A percentile compares a stretch with the other conserved stretches of the same genome.
Conservation (phyloP, 108 stramenopile genomes). For the Skeletonema menzelii region DNA sequence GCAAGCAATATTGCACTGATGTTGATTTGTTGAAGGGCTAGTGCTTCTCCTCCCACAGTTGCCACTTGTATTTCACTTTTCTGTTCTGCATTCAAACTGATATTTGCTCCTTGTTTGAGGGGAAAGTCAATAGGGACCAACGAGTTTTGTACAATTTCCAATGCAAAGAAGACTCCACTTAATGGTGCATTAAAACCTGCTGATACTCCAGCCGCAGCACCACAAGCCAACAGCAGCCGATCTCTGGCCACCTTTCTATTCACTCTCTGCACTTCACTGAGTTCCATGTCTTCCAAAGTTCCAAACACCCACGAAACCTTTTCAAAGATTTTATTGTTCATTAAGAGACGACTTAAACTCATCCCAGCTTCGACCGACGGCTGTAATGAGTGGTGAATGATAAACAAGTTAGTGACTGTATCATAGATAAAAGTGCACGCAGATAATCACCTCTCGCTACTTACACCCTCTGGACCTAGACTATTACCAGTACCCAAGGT, state of each 20-base stretch:
- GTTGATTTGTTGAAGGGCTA: conserved; percentile 48
- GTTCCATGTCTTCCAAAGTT: conserved; percentile 34
- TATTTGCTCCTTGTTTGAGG: conserved; percentile 3
- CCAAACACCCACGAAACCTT: conserved; percentile 35
- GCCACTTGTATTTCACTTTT: conserved; percentile 8
- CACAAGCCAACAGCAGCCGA: conserved; percentile 78
- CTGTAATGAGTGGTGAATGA: conserved; percentile 28
- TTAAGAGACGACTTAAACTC: conserved; percentile 59
- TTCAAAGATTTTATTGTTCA: conserved; percentile 36
- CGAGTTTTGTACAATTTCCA: conserved; percentile 80
- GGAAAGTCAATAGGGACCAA: conserved; percentile 47
- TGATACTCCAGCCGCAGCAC: conserved; percentile 91
- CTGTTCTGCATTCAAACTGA: background rate
- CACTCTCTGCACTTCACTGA: conserved; percentile 32
- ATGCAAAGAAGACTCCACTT: conserved; percentile 92
- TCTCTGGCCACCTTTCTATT: conserved; percentile 48
- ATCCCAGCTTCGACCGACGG: conserved; percentile 80
- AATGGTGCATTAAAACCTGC: conserved; percentile 95
- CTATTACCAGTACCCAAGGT: conserved; percentile 89
- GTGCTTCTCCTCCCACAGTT: conserved; percentile 43
- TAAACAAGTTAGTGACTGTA: background rate
- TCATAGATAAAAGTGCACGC: background rate
- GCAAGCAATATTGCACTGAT: conserved; percentile 78
- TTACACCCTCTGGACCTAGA: conserved; percentile 86
- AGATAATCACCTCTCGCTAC: background rate